Base-by-base conservation (phyloP, 2,329 filamentous ascomycete species). In the Colletotrichum plurivorum region DNA sequence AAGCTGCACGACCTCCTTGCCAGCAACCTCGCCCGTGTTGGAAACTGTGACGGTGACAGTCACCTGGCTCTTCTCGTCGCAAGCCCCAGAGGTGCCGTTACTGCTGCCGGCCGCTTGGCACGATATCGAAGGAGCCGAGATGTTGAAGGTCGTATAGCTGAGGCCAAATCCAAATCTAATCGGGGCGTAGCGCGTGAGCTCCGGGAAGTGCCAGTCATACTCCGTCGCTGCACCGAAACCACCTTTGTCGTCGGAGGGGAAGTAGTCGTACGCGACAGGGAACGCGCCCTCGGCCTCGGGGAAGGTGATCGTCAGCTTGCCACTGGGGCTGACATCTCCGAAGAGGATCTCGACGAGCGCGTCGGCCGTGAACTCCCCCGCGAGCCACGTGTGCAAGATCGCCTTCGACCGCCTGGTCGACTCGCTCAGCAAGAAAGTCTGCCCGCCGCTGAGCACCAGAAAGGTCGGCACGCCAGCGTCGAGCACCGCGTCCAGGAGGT, bases 221-320 rank as follows among this genome's bases (percentile, higher is more conserved):
- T 88, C 80, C 10, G 84, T 85, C 69, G 88, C 86, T 0, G 89
- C 88, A 0, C 82, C 82, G 70, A 92, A 88, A 67, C 86, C 83
- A 41, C 89, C 78, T 63, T 85, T 86, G 78, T 92, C 90, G 73
- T 89, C 86, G 3, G 84, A 85, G 0, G 83, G 84, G 77, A 93
- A 91, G 75, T 91, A 86, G 36, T 91, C 87, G 78, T 93, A 92
- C 76, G 92, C 90, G 63, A 92, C 85, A 61, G 90, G 91, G 5
- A 77, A 72, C 10, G 82, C 77, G n/a, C 81, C 77, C 5, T 79
- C 74, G 3, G 75, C 78, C 80, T 84, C 84, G 0, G 84, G 85
- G 78, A 87, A 84, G 2, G 82, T 84, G 12, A 87, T 81, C 0
- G 77, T 76, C 10, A 78, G 71, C 60, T 78, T 78, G n/a, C 76